Evolutionary conservation across 148 eudicot species (phyloP).

Genomic region (Silene latifolia): DNA sequence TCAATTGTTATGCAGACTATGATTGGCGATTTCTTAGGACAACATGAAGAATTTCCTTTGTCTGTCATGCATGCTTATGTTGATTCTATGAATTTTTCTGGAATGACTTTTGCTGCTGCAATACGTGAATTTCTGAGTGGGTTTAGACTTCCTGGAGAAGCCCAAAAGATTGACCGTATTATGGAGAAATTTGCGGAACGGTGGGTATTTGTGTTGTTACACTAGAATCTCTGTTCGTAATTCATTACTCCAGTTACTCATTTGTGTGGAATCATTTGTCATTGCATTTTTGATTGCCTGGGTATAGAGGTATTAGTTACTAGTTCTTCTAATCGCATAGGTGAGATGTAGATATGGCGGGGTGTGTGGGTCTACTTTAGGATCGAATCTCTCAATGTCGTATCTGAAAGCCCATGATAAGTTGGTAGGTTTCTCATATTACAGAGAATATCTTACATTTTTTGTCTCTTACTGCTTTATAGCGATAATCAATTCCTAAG

Average conservation of each 20-base stretch:
- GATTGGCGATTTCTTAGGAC: conserved; percentile 98
- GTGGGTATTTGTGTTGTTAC: conserved; percentile 40
- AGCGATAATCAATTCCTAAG: not conserved
- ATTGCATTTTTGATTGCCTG: not conserved
- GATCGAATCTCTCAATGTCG: not conserved
- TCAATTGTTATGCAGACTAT: conserved; percentile 58
- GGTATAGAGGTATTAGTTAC: not conserved
- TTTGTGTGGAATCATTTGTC: conserved; percentile 2
- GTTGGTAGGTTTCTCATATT: not conserved
- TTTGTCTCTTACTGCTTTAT: too few relatives aligned
- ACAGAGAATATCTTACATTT: too few relatives aligned
- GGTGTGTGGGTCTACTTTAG: not conserved
- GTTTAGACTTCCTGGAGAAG: conserved; percentile 99
- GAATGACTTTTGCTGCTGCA: conserved; percentile 85
- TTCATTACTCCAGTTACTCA: not conserved
- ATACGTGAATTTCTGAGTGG: conserved; percentile 88
- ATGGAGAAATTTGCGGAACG: conserved; percentile 99
- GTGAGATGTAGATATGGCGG: not conserved
- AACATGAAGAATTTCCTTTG: conserved; percentile 93
- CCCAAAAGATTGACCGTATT: conserved; percentile 98
- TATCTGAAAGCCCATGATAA: not conserved
- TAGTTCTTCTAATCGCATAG: not conserved
- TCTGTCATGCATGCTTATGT: conserved; percentile 98
- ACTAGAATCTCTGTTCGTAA: not conserved
- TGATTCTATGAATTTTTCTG: conserved; percentile 85